Conservation (phyloP, 352 stramenopile genomes). For the Phytophthora tubulina region DNA sequence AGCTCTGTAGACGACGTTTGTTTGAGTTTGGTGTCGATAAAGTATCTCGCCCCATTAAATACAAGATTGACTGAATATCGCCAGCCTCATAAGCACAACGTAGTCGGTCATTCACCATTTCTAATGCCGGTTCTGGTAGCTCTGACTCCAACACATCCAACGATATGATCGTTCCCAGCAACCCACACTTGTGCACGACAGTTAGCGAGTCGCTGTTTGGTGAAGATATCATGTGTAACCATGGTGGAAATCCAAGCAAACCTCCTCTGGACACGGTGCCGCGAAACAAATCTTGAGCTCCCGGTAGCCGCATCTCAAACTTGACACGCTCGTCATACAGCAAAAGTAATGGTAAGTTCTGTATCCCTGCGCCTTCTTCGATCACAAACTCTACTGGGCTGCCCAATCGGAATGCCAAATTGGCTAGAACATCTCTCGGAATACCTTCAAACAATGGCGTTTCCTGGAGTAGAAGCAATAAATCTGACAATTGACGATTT, state of each 20-base stretch:
- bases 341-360: conserved; percentile 21
- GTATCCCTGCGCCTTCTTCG: background rate
- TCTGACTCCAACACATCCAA: conserved; percentile 20
- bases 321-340: conserved; percentile 25
- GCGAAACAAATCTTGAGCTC: conserved; percentile 2
- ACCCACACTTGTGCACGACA: conserved; percentile 13
- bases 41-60: conserved; percentile 6
- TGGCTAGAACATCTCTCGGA: conserved; percentile 24
- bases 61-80: conserved; percentile 10
- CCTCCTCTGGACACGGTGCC: conserved; percentile 24
- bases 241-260: conserved; percentile 29
- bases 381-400: conserved; percentile 21
- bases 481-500: conserved; percentile 21
- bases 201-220: background rate
- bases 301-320: conserved; percentile 25
- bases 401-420: conserved; percentile 27
- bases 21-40: background rate
- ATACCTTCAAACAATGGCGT: conserved; percentile 29
- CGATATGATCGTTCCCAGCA: conserved; percentile 22
- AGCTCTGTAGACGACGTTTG: conserved; percentile 21
- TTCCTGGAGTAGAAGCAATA: conserved; percentile 26
- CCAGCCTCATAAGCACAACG: conserved; percentile 1
- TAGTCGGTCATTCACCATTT: conserved; percentile 19
- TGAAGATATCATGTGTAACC: background rate
- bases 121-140: conserved; percentile 9